A percentile compares a stretch with the other conserved stretches of the same genome.
Conservation (phyloP, 2,329 filamentous ascomycete species). For the Alternaria incomplexa region DNA sequence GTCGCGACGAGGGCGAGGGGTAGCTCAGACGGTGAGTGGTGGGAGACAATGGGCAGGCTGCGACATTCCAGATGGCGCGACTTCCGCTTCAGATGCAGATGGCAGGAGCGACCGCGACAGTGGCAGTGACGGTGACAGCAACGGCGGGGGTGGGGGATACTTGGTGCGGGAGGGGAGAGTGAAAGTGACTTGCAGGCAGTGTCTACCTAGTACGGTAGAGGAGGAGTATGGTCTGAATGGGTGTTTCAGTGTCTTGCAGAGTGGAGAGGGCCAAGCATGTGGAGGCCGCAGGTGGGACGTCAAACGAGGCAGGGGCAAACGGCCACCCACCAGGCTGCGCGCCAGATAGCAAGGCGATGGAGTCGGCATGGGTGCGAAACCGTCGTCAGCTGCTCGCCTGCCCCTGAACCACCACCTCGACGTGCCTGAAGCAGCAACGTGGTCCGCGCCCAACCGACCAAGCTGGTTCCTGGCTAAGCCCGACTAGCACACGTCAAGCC, state of each 20-base stretch:
- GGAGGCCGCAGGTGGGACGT: background rate
- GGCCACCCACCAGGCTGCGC: background rate
- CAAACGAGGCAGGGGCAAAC: conserved; percentile 3
- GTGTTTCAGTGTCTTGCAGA: background rate
- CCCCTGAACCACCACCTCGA: conserved; percentile 10
- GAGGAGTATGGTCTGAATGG: background rate
- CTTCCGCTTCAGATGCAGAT: background rate
- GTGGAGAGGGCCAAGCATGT: background rate
- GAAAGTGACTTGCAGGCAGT: background rate
- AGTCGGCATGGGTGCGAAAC: conserved; percentile 10
- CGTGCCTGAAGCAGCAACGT: conserved; percentile 5
- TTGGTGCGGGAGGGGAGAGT: background rate
- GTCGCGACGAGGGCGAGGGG: conserved; percentile 13
- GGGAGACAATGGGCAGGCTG: conserved; percentile 16
- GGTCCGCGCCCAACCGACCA: conserved; percentile 9
- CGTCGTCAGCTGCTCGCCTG: conserved; percentile 15
- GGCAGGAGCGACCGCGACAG: background rate
- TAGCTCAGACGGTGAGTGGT: conserved; percentile 26
- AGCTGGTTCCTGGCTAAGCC: conserved; percentile 17
- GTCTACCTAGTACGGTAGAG: too few species aligned
- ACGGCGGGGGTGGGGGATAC: background rate
- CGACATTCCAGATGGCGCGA: conserved; percentile 37
- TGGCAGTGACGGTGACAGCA: background rate
- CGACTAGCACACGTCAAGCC: conserved; percentile 4
- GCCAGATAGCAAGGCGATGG: background rate